Conservation (phyloP, 352 stramenopile species). For the Globisporangium paroecandrum region DNA sequence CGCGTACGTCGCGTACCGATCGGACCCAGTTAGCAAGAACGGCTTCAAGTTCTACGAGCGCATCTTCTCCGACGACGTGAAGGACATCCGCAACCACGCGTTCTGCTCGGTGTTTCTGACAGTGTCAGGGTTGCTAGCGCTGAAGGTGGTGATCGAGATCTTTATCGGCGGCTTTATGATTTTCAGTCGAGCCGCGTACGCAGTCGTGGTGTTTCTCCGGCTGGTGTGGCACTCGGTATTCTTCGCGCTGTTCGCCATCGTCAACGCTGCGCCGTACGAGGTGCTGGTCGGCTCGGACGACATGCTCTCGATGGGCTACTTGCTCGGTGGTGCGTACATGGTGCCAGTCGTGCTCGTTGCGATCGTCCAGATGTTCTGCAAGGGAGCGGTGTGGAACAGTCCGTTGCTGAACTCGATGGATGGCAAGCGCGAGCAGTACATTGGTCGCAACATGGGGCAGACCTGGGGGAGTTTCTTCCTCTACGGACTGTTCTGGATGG, state of each 20-base stretch:
- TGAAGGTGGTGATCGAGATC: conserved; percentile 79
- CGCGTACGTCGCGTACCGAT: conserved; percentile 76
- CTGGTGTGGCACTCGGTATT: conserved; percentile 83
- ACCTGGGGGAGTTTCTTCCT: conserved; percentile 57
- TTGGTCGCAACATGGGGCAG: conserved; percentile 78
- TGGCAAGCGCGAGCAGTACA: conserved; percentile 71
- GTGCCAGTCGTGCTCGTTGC: conserved; percentile 53
- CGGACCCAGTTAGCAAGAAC: conserved; percentile 42
- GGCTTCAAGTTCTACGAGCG: conserved; percentile 72
- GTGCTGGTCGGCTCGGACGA: conserved; percentile 48
- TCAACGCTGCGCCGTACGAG: conserved; percentile 72
- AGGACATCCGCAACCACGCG: conserved; percentile 67
- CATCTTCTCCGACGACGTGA: conserved; percentile 63
- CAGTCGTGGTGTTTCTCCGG: conserved; percentile 56
- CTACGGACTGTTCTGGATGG: conserved; percentile 74
- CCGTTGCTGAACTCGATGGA: conserved; percentile 62
- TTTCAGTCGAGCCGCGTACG: conserved; percentile 58
- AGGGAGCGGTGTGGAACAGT: conserved; percentile 49
- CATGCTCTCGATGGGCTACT: conserved; percentile 57
- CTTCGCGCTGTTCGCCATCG: conserved; percentile 64
- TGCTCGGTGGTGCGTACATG: conserved; percentile 57
- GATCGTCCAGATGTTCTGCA: conserved; percentile 67
- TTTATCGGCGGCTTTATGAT: conserved; percentile 80
- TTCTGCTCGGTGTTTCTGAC: conserved; percentile 76
- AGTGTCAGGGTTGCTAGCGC: conserved; percentile 48